Percentiles rank a stretch among this genome's conserved stretches.
Evolutionary conservation across 495 filamentous ascomycete species (phyloP).

Genomic region (Aspergillus steynii): DNA sequence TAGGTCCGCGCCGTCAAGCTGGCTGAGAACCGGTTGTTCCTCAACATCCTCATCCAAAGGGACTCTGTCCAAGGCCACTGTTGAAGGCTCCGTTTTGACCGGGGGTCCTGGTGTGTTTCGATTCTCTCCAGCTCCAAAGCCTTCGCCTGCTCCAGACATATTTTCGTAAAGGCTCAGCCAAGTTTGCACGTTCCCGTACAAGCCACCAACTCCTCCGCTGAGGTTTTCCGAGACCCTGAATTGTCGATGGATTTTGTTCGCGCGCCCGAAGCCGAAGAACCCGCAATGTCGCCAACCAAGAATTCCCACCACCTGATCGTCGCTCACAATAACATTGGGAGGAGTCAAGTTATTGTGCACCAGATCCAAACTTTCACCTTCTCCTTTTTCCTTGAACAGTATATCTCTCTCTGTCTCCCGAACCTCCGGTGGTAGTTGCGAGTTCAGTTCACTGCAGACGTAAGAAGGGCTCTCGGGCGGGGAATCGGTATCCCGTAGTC

Average conservation of each 20-base stretch:
- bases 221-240: slow-evolving; percentile 27
- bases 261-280: slow-evolving; percentile 41
- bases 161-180: slow-evolving; percentile 43
- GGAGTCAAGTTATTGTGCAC: slow-evolving; percentile 42
- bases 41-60: slow-evolving; percentile 32
- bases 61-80: slow-evolving; percentile 30
- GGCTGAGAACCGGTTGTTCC: slow-evolving; percentile 22
- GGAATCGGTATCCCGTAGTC: slow-evolving; percentile 27
- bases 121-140: slow-evolving; percentile 12
- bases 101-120: slow-evolving; percentile 24
- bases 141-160: slow-evolving; percentile 16
- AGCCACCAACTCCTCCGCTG: slow-evolving; percentile 11
- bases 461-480: slow-evolving; percentile 36
- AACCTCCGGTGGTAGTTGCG: slow-evolving; percentile 27
- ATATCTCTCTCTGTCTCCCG: slow-evolving; percentile 32
- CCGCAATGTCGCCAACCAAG: slow-evolving; percentile 44
- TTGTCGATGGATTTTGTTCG: slow-evolving; percentile 33
- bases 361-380: slow-evolving; percentile 30
- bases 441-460: slow-evolving; percentile 39
- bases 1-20: slow-evolving; percentile 30
- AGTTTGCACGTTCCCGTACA: slow-evolving; percentile 11
- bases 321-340: slow-evolving; percentile 41
- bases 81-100: slow-evolving; percentile 41
- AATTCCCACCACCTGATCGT: slow-evolving; percentile 41
- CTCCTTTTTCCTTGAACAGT: slow-evolving; percentile 29